phyloP scores from a whole-genome alignment of 1,284 basidiomycete species.

The Pseudozyma pruni region DNA sequence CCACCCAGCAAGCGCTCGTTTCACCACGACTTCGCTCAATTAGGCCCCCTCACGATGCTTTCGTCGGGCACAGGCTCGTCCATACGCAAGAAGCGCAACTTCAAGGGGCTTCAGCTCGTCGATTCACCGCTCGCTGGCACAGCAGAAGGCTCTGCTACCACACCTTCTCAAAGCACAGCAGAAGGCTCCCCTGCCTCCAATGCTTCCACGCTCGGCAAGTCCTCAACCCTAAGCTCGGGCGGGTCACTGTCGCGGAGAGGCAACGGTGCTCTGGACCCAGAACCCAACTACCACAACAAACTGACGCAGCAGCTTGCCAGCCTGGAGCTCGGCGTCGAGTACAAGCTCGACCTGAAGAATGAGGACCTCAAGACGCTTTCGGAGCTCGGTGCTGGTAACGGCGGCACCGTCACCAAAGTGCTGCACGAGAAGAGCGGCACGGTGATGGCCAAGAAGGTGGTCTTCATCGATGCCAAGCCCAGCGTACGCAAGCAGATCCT shows the following conservation, averaged over 20 bases:
- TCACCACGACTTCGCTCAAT: background rate
- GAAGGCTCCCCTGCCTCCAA: constrained; percentile 28
- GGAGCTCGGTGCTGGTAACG: constrained; percentile 96
- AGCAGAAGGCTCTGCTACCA: constrained; percentile 15
- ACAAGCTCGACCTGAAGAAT: constrained; percentile 69
- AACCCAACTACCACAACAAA: constrained; percentile 58
- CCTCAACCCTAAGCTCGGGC: constrained; percentile 19
- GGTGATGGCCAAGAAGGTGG: constrained; percentile 70
- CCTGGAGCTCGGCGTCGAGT: constrained; percentile 68
- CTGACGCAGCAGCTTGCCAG: constrained; percentile 66
- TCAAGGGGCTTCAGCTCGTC: constrained; percentile 62
- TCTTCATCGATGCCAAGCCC: constrained; percentile 96
- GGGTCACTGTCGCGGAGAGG: constrained; percentile 26
- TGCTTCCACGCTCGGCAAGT: constrained; percentile 33
- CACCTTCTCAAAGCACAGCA: constrained; percentile 17
- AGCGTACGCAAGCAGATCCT: constrained; percentile 97
- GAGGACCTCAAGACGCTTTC: constrained; percentile 75
- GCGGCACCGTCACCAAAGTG: constrained; percentile 92
- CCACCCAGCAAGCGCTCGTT: background rate
- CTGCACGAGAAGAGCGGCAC: constrained; percentile 62
- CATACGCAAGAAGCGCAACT: constrained; percentile 66
- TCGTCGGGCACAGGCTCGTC: constrained; percentile 37
- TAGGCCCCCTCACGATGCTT: constrained; percentile 37
- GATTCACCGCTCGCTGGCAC: constrained; percentile 53
- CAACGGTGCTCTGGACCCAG: constrained; percentile 26